Percentiles rank a stretch among this genome's conserved stretches.
Conservation (phyloP, 371 early-diverging fungal species). For the Mortierella sp. region DNA sequence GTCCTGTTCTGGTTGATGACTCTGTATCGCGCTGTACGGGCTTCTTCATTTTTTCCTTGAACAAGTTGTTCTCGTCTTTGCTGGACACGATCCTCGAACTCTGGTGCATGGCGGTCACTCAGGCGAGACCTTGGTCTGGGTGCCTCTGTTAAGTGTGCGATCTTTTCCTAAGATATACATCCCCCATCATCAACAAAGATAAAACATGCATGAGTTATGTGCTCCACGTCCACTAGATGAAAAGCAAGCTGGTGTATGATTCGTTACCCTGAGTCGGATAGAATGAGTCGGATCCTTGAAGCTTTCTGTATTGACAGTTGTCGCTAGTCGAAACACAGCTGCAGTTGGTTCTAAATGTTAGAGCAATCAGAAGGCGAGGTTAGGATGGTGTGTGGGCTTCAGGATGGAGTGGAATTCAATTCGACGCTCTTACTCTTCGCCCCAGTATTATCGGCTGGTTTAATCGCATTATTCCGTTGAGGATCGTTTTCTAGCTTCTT, state of each 20-base stretch:
- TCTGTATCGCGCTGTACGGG: conserved; percentile 66
- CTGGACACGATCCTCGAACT: conserved; percentile 22
- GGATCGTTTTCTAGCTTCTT: conserved; percentile 16
- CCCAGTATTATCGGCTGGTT: conserved; percentile 6
- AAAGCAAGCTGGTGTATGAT: too few species aligned
- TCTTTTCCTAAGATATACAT: conserved; percentile 57
- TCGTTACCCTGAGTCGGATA: conserved; percentile 59
- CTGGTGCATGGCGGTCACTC: conserved; percentile 16
- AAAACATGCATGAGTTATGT: too few species aligned
- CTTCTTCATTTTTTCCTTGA: conserved; percentile 47
- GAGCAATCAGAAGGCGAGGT: background rate
- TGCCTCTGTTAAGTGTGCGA: conserved; percentile 59
- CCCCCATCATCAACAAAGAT: background rate
- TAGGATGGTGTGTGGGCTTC: background rate
- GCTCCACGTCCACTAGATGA: too few species aligned
- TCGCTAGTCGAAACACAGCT: conserved; percentile 69
- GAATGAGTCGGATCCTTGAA: conserved; percentile 65
- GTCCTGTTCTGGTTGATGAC: conserved; percentile 66
- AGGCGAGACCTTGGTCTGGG: conserved; percentile 54
- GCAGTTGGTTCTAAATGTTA: conserved; percentile 45
- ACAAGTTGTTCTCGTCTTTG: conserved; percentile 29
- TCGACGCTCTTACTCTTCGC: conserved; percentile 17
- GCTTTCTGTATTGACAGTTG: conserved; percentile 70
- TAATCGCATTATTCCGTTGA: conserved; percentile 8
- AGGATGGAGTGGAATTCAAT: background rate